These are phyloP conservation scores for Auxenochlorella protothecoides DNA, from an alignment of 139 green algal genomes.

Conservation along the genomic window DNA sequence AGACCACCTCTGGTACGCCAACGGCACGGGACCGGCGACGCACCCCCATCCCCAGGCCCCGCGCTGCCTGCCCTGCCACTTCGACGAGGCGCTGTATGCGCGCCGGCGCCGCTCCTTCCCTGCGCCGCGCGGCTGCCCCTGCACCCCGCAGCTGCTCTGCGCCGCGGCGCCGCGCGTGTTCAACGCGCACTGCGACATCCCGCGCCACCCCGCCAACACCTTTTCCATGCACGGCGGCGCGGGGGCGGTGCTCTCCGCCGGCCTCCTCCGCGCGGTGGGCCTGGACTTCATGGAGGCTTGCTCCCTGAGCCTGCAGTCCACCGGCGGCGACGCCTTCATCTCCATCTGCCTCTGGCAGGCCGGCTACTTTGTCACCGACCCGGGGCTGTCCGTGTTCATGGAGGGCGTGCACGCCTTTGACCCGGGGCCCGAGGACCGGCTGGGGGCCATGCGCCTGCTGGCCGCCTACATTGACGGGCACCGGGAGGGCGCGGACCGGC, in stretches of 20 bases:
- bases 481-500: background rate
- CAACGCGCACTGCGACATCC: constrained; percentile 22
- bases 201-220: background rate
- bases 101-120: background rate
- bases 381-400: constrained; percentile 14
- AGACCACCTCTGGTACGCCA: constrained; percentile 22
- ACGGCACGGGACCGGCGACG: background rate
- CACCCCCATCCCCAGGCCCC: constrained; percentile 13
- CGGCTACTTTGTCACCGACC: constrained; percentile 24
- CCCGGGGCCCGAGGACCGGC: constrained; percentile 17
- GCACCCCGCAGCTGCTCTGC: constrained; percentile 21
- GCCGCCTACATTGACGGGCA: background rate
- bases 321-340: constrained; percentile 23
- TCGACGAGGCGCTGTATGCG: constrained; percentile 2
- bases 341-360: constrained; percentile 27
- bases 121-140: constrained; percentile 22
- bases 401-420: constrained; percentile 16
- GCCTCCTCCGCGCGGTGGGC: constrained; percentile 15
- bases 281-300: constrained; percentile 18
- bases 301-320: constrained; percentile 15
- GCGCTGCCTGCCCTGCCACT: constrained; percentile 26
- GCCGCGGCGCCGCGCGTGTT: constrained; percentile 3
- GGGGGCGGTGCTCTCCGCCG: constrained; percentile 21
- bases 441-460: background rate
- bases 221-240: constrained; percentile 19